Evolutionary conservation across 192 early-diverging fungal species (phyloP), one percentile per base, ranked within the genome.

Genomic region (Thamnidium elegans): DNA sequence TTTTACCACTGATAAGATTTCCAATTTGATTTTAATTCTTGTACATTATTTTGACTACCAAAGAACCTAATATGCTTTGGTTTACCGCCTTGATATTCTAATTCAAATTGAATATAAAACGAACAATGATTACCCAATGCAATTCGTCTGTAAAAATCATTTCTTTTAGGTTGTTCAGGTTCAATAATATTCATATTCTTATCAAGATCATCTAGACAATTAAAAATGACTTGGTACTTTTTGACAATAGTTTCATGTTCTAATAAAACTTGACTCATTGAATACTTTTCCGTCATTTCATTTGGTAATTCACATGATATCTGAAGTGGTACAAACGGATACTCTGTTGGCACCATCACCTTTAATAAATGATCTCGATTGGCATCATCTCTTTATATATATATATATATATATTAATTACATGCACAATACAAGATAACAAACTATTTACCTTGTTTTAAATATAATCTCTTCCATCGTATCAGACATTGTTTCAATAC

Each of bases 201-300:
- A 50, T 70, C 68, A 32, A 70, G 10, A 36, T 70, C 44, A 50
- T 70, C 68, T 45, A 70, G 10, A 13, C 55, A 52, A 20, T 64
- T 47, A 45, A 70, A 70, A 10, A 46, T n/a, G 5, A 46, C 54
- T 11, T 55, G 32, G 11, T 52, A 63, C 15, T 36, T 15, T 19
- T 32, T 15, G n/a, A 63, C 34, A 21, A 63, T 31, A 15, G 17
- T 3, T 6, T 36, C n/a, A 19, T 50, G 32, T 19, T 63, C 46
- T 5, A 36, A 17, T 51, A 63, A 19, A 14, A 50, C 14, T 11
- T 63, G n/a, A 21, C 15, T 50, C 19, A 63, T 19, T 21, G 61
- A 62, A 1, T 30, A 50, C n/a, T 26, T 39, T 17, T 26, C 23
- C 20, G 48, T 20, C 19, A 48, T 30, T 6, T 20, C 26, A 9